Conservation (phyloP, 345 rosid species). For the Microcos paniculata region DNA sequence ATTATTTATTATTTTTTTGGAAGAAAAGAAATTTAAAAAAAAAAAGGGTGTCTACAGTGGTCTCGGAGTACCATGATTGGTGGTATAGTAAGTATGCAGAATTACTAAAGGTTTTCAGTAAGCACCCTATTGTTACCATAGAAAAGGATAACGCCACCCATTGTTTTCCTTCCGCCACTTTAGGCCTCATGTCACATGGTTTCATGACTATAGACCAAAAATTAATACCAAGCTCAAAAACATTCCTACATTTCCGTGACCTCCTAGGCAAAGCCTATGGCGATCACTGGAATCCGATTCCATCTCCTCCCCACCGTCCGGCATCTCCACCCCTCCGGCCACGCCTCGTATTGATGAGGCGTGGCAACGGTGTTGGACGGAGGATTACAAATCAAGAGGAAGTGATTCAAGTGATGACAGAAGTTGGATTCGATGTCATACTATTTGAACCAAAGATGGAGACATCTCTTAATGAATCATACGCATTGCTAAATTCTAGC, state of each 20-base stretch:
- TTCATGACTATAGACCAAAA: slow-evolving; percentile 39
- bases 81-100: slow-evolving; percentile 54
- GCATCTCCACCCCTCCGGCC: slow-evolving; percentile 18
- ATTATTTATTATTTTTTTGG: too few species aligned
- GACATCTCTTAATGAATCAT: slow-evolving; percentile 33
- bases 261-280: slow-evolving; percentile 38
- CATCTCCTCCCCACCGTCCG: neutral
- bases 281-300: neutral
- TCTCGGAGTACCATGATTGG: slow-evolving; percentile 42
- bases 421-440: slow-evolving; percentile 50
- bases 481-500: slow-evolving; percentile 44
- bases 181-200: slow-evolving; percentile 60
- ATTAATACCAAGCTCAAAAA: slow-evolving; percentile 18
- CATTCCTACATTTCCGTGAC: slow-evolving; percentile 36
- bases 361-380: slow-evolving; percentile 28
- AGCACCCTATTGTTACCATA: slow-evolving; percentile 41
- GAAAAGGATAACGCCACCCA: slow-evolving; percentile 38
- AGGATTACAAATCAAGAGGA: slow-evolving; percentile 35
- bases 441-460: slow-evolving; percentile 28
- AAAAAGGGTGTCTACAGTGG: too few species aligned
- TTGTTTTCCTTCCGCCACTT: slow-evolving; percentile 42
- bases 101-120: slow-evolving; percentile 38
- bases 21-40: too few species aligned
- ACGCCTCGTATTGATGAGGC: slow-evolving; percentile 30
- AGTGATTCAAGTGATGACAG: slow-evolving; percentile 26